These are phyloP conservation scores for Globisporangium nodosum DNA, from an alignment of 352 stramenopile species.

Conservation along the genomic window DNA sequence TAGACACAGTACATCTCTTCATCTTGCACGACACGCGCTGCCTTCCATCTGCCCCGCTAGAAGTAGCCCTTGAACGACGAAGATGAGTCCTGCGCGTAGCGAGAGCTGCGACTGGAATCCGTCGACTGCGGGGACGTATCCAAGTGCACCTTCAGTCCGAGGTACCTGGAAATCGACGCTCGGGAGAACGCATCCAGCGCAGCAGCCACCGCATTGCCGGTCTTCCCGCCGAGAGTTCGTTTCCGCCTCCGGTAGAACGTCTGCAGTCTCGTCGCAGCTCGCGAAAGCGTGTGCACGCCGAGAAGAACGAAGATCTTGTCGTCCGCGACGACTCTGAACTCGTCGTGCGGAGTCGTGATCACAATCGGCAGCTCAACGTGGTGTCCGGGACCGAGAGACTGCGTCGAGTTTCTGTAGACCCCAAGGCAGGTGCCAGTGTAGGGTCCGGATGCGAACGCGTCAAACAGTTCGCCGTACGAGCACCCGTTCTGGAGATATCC, in stretches of 20 bases:
- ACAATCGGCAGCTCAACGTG: slow-evolving; percentile 65
- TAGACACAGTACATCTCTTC: slow-evolving; percentile 6
- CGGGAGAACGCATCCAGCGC: slow-evolving; percentile 6
- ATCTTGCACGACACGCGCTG: neutral
- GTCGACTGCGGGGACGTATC: neutral
- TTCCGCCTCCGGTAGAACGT: slow-evolving; percentile 29
- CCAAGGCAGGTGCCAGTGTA: slow-evolving; percentile 70
- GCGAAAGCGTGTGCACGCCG: slow-evolving; percentile 65
- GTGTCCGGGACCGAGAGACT: slow-evolving; percentile 31
- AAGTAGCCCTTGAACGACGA: slow-evolving; percentile 18
- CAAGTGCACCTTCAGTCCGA: slow-evolving; percentile 8
- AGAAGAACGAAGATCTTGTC: slow-evolving; percentile 74
- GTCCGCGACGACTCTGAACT: slow-evolving; percentile 40
- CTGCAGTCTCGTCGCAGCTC: slow-evolving; percentile 55
- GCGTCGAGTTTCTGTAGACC: slow-evolving; percentile 64
- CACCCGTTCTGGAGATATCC: slow-evolving; percentile 17
- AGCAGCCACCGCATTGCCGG: neutral
- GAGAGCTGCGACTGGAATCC: slow-evolving; percentile 10
- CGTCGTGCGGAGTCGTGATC: slow-evolving; percentile 55
- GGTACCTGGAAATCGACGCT: slow-evolving; percentile 30
- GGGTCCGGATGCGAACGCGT: slow-evolving; percentile 43
- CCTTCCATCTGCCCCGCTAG: neutral
- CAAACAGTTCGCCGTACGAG: slow-evolving; percentile 63
- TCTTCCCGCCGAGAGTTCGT: neutral
- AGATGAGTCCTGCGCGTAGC: slow-evolving; percentile 17